Evolutionary conservation across 2,329 filamentous ascomycete species (phyloP).

Genomic region (Trichoderma sp.): DNA sequence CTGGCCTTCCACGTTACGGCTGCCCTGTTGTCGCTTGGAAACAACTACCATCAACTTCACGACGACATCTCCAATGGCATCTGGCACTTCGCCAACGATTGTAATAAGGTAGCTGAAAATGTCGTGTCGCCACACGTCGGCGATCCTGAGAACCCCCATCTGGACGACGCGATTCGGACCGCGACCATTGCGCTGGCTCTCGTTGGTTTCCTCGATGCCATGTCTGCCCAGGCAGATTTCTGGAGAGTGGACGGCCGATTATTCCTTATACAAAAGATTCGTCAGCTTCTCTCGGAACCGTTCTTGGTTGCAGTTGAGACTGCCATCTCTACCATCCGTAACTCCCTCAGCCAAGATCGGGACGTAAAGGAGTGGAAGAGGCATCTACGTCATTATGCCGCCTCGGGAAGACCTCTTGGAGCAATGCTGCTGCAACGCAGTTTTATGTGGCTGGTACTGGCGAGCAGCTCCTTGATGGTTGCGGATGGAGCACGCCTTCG

Average conservation of each 20-base stretch:
- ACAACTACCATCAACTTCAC: conserved; percentile 69
- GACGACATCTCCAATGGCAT: conserved; percentile 67
- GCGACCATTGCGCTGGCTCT: conserved; percentile 80
- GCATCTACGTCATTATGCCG: conserved; percentile 79
- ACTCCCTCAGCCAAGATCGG: conserved; percentile 66
- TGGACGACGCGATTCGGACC: conserved; percentile 67
- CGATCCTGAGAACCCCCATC: conserved; percentile 58
- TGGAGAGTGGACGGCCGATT: conserved; percentile 78
- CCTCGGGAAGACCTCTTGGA: conserved; percentile 76
- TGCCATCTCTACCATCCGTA: conserved; percentile 86
- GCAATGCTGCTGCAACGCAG: conserved; percentile 89
- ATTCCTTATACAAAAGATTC: conserved; percentile 69
- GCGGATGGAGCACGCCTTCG: conserved; percentile 61
- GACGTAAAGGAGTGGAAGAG: conserved; percentile 83
- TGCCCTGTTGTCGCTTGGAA: conserved; percentile 79
- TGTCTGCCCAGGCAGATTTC: conserved; percentile 74
- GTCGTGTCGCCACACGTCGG: conserved; percentile 55
- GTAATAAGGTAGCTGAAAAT: conserved; percentile 61
- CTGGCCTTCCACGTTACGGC: conserved; percentile 76
- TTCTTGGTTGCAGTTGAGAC: conserved; percentile 88
- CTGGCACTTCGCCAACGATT: conserved; percentile 71
- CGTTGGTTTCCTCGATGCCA: conserved; percentile 86
- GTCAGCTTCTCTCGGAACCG: conserved; percentile 74
- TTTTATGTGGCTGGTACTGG: conserved; percentile 81
- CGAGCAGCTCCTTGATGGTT: conserved; percentile 73